Base-by-base conservation (phyloP, 2,329 filamentous ascomycete genomes). In the Coleophoma eucalyptorum region DNA sequence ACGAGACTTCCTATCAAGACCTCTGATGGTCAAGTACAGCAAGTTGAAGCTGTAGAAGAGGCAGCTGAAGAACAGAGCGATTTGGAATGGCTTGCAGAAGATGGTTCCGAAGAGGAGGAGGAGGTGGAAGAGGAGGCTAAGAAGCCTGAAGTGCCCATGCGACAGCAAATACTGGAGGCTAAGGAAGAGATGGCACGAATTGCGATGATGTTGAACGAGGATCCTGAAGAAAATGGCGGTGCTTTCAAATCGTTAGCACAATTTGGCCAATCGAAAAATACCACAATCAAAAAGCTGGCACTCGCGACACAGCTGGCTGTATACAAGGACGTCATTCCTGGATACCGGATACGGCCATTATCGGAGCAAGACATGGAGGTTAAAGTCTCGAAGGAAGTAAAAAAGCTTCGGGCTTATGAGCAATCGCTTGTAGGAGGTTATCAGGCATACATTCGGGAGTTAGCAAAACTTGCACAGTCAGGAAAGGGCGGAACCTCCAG, bases 311-410 rank as follows among this genome's bases (percentile, higher is more conserved):
- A 97, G 69, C 79, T 94, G 66, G 82, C 92, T 0, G 84, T 97
- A 12, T 99, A 93, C 76, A 96, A 93, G 68, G 94, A 97, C 69
- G 81, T 97, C 43, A 97, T 99, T 52, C 94, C 94, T 0, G 94
- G 94, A 19, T 99, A 99, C 68, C 81, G 94, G 54, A 97, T 99
- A 73, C 86, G 94, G 16, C 88, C 90, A 1, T 74, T 90, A 4
- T 76, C 80, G 1, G 90, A 95, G 53, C 87, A 90, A 32, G 83
- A 86, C 42, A 78, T 86, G 64, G 80, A 81, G 51, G 86, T 86
- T 56, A 95, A 95, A 67, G 73, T 97, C 2, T 96, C 92, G 5
- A 97, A 96, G 67, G 94, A 97, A 26, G 90, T 97, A 33, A 84
- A 87, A 64, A 87, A 83, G 59, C 71, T 96, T 55, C 82, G 92